Evolutionary conservation across 495 filamentous ascomycete species (phyloP), one percentile per base, ranked within the genome.

Genomic region (Trichoderma orchidacearum): DNA sequence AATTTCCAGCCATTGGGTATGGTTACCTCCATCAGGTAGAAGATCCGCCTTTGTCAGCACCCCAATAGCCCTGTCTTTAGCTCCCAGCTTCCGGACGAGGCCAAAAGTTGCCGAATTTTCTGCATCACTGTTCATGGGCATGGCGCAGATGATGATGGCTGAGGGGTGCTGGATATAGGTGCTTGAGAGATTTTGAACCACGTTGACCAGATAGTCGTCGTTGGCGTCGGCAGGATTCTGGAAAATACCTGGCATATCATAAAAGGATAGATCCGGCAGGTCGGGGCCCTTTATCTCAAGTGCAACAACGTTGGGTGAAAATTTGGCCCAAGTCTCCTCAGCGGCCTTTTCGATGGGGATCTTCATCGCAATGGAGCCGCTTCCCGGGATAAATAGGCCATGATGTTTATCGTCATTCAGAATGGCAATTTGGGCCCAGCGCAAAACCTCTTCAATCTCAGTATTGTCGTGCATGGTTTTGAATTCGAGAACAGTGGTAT

Each of bases 41-140:
- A 82, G 73, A 61, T 95, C 89, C 0, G 89, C 87, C 62, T 91
- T 95, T 0, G 89, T 94, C 45, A 92, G 73, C 0, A 91, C 84
- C 0, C 89, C 89, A 29, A 92, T 71, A 8, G 83, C 88, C 3
- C 88, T 76, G 6, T 69, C 34, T 0, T 74, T 68, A 0, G 87
- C 87, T n/a, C 75, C 71, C 9, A 74, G 64, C 9, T 81, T 69
- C 0, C 76, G 69, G 21, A 90, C 80, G 3, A 89, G 68, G 0
- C 74, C 72, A 0, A 83, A 78, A 0, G 87, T 85, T n/a, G 72
- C 84, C 0, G 85, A 89, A 29, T 82, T 89, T 0, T 83, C 79
- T 0, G 85, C 73, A 55, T 95, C 87, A 12, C 77, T 75, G 0
- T 84, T 85, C 83, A 92, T 90, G 0, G 87, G 79, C 1, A 85